Conservation (phyloP, 345 rosid species). For the Eucalyptus polybractea region DNA sequence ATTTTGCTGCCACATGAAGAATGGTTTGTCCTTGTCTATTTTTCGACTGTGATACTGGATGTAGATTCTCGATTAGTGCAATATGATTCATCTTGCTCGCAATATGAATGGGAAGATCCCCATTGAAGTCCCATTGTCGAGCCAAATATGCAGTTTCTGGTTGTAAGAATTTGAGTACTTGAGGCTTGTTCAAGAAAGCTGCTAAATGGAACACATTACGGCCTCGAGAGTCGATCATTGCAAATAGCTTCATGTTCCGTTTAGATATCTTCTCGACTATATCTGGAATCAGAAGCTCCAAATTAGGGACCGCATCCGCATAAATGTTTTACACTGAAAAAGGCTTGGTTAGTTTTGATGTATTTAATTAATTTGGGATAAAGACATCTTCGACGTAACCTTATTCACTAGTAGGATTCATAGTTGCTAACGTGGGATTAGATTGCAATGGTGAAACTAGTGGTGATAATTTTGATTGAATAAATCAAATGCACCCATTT, state of each 20-base stretch:
- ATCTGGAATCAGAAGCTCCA: not conserved
- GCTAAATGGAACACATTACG: no score
- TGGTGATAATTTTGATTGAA: not conserved
- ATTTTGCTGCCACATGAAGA: not conserved
- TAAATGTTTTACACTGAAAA: not conserved
- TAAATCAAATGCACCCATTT: not conserved
- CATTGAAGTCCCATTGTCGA: no score
- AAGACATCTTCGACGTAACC: not conserved
- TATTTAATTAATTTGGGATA: not conserved
- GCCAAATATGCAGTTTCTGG: no score
- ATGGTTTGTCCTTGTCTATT: not conserved
- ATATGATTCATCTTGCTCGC: not conserved
- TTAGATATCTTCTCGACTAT: accelerated
- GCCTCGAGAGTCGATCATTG: not conserved
- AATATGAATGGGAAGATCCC: no score
- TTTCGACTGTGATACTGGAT: not conserved
- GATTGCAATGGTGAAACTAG: not conserved
- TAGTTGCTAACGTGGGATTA: not conserved
- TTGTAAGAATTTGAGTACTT: no score
- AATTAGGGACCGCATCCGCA: not conserved
- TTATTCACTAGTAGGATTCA: not conserved
- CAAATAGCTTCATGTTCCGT: accelerated
- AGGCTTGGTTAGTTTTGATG: not conserved
- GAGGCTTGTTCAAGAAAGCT: no score
- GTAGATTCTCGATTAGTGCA: no score